phyloP scores from a whole-genome alignment of 345 rosid genomes.

The Rhodamnia rubescens region DNA sequence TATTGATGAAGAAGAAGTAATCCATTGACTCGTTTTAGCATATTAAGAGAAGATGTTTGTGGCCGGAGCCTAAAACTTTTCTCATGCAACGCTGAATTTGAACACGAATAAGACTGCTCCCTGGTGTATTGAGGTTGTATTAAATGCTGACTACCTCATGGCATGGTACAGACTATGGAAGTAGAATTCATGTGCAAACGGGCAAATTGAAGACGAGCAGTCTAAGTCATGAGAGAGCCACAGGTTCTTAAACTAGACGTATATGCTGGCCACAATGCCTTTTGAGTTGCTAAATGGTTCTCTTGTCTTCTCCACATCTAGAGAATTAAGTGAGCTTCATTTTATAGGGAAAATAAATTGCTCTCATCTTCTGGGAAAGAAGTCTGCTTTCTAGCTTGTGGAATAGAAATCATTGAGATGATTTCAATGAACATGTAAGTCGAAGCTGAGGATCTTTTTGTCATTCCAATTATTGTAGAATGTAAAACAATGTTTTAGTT shows the following conservation, averaged over 20 bases:
- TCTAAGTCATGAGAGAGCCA: not conserved
- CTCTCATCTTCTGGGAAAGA: not conserved
- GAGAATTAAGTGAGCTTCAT: not conserved
- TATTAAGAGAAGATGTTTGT: not conserved
- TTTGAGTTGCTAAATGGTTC: not conserved
- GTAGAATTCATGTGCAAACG: not conserved
- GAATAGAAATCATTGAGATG: not conserved
- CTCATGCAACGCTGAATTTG: not conserved
- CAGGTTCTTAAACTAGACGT: not conserved
- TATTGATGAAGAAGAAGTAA: slow-evolving; percentile 3
- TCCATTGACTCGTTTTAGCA: not conserved
- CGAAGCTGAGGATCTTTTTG: not conserved
- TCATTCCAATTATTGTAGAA: not conserved
- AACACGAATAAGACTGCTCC: not conserved
- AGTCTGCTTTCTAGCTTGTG: not conserved
- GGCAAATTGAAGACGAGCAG: not conserved
- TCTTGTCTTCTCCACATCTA: not conserved
- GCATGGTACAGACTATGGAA: not conserved
- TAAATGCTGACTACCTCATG: not conserved
- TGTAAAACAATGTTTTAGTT: not conserved
- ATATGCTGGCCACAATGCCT: not conserved
- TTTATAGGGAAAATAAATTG: not conserved
- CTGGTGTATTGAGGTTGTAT: not conserved
- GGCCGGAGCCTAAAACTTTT: not conserved
- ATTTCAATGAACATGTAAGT: not conserved